Evolutionary conservation across 208 protist species (phyloP).

Genomic region (Wallacemonas sp.): DNA sequence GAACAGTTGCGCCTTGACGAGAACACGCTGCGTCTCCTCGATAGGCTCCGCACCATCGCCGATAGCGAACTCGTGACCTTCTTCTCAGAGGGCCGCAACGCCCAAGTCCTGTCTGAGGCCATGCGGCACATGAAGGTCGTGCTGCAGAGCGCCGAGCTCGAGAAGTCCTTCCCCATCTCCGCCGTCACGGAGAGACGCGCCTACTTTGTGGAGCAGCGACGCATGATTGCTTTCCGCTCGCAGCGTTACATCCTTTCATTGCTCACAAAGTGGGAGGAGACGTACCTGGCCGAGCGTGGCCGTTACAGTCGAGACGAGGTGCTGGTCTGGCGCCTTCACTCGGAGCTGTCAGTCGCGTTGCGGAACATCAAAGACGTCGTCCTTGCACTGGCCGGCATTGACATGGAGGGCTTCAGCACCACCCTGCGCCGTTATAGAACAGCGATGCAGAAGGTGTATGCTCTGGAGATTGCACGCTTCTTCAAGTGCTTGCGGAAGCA

Average conservation of each 20-base stretch:
- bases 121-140: slow-evolving; percentile 77
- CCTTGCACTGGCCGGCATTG: slow-evolving; percentile 59
- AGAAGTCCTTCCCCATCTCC: slow-evolving; percentile 80
- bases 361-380: slow-evolving; percentile 66
- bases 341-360: slow-evolving; percentile 57
- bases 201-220: slow-evolving; percentile 74
- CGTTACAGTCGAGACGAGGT: slow-evolving; percentile 52
- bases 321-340: slow-evolving; percentile 81
- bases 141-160: slow-evolving; percentile 63
- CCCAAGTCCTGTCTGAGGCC: slow-evolving; percentile 47
- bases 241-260: slow-evolving; percentile 60
- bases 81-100: slow-evolving; percentile 73
- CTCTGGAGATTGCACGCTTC: slow-evolving; percentile 67
- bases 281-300: slow-evolving; percentile 57
- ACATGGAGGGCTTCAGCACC: slow-evolving; percentile 64
- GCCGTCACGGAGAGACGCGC: slow-evolving; percentile 71
- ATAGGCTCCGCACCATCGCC: slow-evolving; percentile 36
- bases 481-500: slow-evolving; percentile 67
- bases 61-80: slow-evolving; percentile 55
- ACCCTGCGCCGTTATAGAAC: slow-evolving; percentile 74
- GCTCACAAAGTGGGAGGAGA: slow-evolving; percentile 46
- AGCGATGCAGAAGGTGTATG: slow-evolving; percentile 83
- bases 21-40: slow-evolving; percentile 40
- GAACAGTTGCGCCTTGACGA: slow-evolving; percentile 65
- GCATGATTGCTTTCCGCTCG: slow-evolving; percentile 71